phyloP scores from a whole-genome alignment of 768 basidiomycete genomes.

The Mycena vitilis region DNA sequence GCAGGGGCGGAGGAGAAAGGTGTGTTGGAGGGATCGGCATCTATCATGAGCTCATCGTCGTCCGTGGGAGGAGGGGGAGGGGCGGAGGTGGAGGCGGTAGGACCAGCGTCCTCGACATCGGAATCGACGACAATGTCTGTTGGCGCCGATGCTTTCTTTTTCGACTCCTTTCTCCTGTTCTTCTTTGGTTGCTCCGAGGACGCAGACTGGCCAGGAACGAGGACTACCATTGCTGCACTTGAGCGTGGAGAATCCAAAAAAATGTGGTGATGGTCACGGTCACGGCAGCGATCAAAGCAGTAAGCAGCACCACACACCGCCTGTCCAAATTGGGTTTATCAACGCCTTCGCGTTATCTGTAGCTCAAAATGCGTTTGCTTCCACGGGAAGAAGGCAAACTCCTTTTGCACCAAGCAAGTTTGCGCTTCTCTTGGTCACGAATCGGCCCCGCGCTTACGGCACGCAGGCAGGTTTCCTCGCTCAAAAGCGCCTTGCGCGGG shows the following conservation, averaged over 20 bases:
- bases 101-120: constrained; percentile 46
- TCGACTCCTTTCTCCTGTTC: constrained; percentile 56
- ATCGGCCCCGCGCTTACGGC: constrained; percentile 14
- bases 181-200: constrained; percentile 48
- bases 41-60: constrained; percentile 76
- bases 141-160: constrained; percentile 45
- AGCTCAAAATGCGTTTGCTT: constrained; percentile 58
- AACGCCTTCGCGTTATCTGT: constrained; percentile 19
- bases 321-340: background rate
- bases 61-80: constrained; percentile 43
- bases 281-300: background rate
- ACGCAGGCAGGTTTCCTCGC: constrained; percentile 86
- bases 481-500: constrained; percentile 95
- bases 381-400: constrained; percentile 73
- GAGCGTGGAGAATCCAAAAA: background rate
- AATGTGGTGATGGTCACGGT: background rate
- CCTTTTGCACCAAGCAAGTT: constrained; percentile 66
- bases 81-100: constrained; percentile 31
- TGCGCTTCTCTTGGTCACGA: constrained; percentile 4
- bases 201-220: constrained; percentile 20
- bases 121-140: constrained; percentile 34
- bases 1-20: constrained; percentile 63
- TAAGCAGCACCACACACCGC: constrained; percentile 1
- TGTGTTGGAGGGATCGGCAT: constrained; percentile 59
- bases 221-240: constrained; percentile 31